These are phyloP conservation scores for Vigna radiata DNA, from an alignment of 306 rosid genomes.

Conservation along the genomic window DNA sequence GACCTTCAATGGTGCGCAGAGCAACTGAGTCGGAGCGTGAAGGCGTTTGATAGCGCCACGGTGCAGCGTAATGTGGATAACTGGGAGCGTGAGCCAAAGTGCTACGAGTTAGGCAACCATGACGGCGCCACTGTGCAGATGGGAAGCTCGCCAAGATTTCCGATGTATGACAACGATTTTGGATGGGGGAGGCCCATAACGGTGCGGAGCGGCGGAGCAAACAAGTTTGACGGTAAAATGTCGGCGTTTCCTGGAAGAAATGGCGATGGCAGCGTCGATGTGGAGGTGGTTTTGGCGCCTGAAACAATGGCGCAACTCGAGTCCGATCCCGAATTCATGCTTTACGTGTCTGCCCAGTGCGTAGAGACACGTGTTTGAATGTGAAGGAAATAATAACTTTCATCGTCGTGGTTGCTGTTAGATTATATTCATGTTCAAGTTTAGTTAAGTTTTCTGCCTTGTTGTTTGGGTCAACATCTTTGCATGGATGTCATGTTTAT, in stretches of 20 bases:
- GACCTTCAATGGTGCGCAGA: constrained; percentile 80
- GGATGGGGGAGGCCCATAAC: constrained; percentile 92
- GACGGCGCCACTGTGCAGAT: constrained; percentile 81
- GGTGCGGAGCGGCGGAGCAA: constrained; percentile 74
- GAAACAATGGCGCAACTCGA: constrained; percentile 73
- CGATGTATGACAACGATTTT: constrained; percentile 91
- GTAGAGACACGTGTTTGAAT: neutral
- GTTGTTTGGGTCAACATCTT: no score
- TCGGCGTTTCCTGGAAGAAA: constrained; percentile 80
- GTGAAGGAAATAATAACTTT: neutral
- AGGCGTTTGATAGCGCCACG: constrained; percentile 59
- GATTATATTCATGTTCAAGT: neutral
- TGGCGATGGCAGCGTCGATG: constrained; percentile 67
- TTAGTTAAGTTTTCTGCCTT: no score
- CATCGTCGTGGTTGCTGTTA: neutral
- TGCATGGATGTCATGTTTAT: no score
- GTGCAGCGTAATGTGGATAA: constrained; percentile 67
- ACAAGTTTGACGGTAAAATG: constrained; percentile 89
- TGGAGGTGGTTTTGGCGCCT: constrained; percentile 79
- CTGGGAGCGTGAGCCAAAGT: constrained; percentile 75
- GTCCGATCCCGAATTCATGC: constrained; percentile 78
- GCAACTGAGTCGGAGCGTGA: constrained; percentile 66
- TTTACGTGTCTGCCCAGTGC: constrained; percentile 47
- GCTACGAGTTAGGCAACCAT: constrained; percentile 71
- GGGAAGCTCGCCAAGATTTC: constrained; percentile 93